A percentile compares a stretch with the other conserved stretches of the same genome.
phyloP scores from a whole-genome alignment of 1,284 basidiomycete genomes.

The Moesziomyces parantarcticus region DNA sequence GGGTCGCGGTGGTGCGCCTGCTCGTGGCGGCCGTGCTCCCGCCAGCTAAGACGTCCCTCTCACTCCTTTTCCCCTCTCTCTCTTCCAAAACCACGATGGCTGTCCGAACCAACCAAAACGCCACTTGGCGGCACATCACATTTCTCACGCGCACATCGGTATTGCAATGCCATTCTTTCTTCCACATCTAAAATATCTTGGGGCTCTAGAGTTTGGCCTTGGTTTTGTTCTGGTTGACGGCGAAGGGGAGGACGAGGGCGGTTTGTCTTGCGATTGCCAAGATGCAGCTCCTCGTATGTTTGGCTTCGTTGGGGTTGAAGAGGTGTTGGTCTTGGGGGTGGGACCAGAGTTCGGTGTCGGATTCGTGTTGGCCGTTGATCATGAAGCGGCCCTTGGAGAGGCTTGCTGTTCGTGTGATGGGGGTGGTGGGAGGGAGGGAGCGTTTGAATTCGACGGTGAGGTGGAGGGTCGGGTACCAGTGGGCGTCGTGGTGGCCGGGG shows the following conservation, averaged over 20 bases:
- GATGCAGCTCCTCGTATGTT: conserved; percentile 14
- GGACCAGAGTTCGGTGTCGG: conserved; percentile 40
- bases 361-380: conserved; percentile 49
- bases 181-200: no score
- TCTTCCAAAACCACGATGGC: neutral
- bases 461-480: conserved; percentile 51
- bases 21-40: conserved; percentile 19
- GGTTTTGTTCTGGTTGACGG: conserved; percentile 36
- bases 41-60: conserved; percentile 11
- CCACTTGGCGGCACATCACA: no score
- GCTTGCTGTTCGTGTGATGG: conserved; percentile 16
- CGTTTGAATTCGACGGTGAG: conserved; percentile 52
- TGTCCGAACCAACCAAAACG: no score
- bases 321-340: conserved; percentile 33
- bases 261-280: conserved; percentile 41
- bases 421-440: conserved; percentile 5
- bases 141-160: no score
- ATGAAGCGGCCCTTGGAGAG: conserved; percentile 27
- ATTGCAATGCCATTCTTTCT: neutral
- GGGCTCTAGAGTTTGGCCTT: conserved; percentile 17
- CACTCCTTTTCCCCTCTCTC: no score
- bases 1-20: conserved; percentile 17
- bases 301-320: conserved; percentile 1
- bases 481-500: conserved; percentile 17
- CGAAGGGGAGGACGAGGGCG: conserved; percentile 33